Evolutionary conservation across 2,329 filamentous ascomycete species (phyloP), one percentile per base, ranked within the genome.

Genomic region (Alternaria hordeiaustralica): DNA sequence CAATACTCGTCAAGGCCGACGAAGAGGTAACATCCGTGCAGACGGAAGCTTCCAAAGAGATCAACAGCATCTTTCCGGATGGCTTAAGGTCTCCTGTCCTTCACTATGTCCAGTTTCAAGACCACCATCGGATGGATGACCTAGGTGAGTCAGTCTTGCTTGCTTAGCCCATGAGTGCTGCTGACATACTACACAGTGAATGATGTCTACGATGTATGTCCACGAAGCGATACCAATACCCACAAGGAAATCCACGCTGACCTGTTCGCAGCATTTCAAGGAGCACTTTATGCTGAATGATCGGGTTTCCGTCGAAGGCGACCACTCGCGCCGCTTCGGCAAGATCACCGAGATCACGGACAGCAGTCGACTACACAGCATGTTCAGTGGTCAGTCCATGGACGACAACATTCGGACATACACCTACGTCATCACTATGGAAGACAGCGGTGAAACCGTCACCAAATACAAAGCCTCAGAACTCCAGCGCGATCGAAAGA

Each of bases 21-120:
- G 67, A 73, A 64, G 69, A 68, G 66, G 69, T 78, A 77, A 77
- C 73, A 71, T 66, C 65, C 64, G 65, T 61, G 46, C 75, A 85
- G 83, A 81, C 77, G 60, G 81, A 83, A 71, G 94, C 94, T 69
- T 94, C 93, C 51, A 89, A 90, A 79, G 93, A 97, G 80, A 93
- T 98, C 63, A 94, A 98, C 71, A 92, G 91, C 76, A 89, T 92
- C 41, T 98, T 99, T 72, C 96, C 96, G 18, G 94, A 97, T 79
- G 89, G 92, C 41, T 85, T 99, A 65, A 96, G 96, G 77, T 93
- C 93, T 51, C 96, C 95, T 11, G 92, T 99, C 54, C 84, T 99
- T 69, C 91, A 93, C 67, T 92, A 91, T 77, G 92, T 97, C 36
- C 96, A 99, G 96, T 80, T 94, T 93, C 76, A 62, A 94, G 90